Evolutionary conservation across 768 basidiomycete species (phyloP), one percentile per base, ranked within the genome.

Genomic region (Chiua virens): DNA sequence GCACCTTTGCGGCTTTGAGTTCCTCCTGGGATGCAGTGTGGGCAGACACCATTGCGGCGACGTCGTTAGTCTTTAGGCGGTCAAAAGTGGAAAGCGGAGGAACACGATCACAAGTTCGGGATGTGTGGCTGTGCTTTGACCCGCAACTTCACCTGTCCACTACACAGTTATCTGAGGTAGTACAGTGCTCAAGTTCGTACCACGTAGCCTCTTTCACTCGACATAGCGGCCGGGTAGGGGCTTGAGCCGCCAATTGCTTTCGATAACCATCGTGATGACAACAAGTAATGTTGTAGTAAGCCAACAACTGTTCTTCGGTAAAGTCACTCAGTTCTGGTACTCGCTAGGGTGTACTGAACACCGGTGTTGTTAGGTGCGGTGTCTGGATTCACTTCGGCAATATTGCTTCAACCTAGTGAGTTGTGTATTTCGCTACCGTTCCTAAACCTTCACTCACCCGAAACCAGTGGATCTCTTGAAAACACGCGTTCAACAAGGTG

Each of bases 401-500:
- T 89, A 58, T 77, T 77, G 55, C 79, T 92, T 13, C 90, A 92
- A 60, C 90, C 90, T 48, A 82, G 89, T 90, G 58, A 70, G 82
- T 63, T 43, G 11, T 22, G 10, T 2, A 28, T 25, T 8, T 2
- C 37, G 17, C 39, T 21, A 20, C 14, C 22, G 4, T 27, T 20
- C 17, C 17, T 10, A 34, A 27, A 23, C 28, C 37, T 22, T 42
- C 25, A 44, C 52, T 43, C 7, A 50, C 14, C 18, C 34, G 17
- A 5, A 32, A 17, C 17, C 39, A 92, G 89, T 96, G 57, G 94
- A 97, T 72, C 74, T 96, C 21, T 70, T 97, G 58, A 97, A 97
- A 72, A 96, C 94, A n/a, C 80, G 93, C 42, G 64, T 94, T 58
- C 93, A 95, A 66, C 92, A 94, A 69, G 83, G 83, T 47, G 86